Base-by-base conservation (phyloP, 1,139 yeast genomes). In the Yamadazyma kanchanaburiensis region DNA sequence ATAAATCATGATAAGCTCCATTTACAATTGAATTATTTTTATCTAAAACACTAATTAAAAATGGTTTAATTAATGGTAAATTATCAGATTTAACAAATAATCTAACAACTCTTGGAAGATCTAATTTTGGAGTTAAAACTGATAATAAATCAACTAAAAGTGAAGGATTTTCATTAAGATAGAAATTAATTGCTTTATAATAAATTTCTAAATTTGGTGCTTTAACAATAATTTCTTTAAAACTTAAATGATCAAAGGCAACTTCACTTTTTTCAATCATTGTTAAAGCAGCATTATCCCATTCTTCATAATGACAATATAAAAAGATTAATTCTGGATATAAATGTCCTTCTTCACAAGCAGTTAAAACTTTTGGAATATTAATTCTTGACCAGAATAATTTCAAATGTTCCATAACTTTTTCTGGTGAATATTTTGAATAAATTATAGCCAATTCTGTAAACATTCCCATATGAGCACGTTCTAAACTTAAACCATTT, bases 381-480 rank as follows among this genome's bases (percentile, higher is more conserved):
- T 91, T 91, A 55, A 91, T 79, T 66, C 99, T 84, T 13, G 96
- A 88, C 97, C 98, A 91, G 76, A 91, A 94, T 49, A 91, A 70
- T 58, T 89, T 89, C 74, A 91, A 74, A 63, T 91, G 98, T 62
- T 91, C 98, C 88, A 87, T 85, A 31, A 94, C 86, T 63, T 81
- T 83, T 37, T 80, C 86, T 25, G 97, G 96, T 42, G 79, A 77
- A 63, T 89, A 91, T 60, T 89, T 91, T 46, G 94, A 75, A 67
- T 91, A 91, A 48, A 91, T 70, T 32, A 86, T 73, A 12, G 97
- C 96, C 52, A 94, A 74, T 60, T 89, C 96, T 8, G 99, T 91
- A 58, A 94, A 91, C 97, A 91, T 91, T 49, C 97, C 98, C 97
- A 91, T 91, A 56, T 94, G 98, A 22, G 99, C 98, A 58, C 98